These are phyloP conservation scores for Zygnema circumcarinatum DNA, from an alignment of 139 green algal species.

Conservation along the genomic window DNA sequence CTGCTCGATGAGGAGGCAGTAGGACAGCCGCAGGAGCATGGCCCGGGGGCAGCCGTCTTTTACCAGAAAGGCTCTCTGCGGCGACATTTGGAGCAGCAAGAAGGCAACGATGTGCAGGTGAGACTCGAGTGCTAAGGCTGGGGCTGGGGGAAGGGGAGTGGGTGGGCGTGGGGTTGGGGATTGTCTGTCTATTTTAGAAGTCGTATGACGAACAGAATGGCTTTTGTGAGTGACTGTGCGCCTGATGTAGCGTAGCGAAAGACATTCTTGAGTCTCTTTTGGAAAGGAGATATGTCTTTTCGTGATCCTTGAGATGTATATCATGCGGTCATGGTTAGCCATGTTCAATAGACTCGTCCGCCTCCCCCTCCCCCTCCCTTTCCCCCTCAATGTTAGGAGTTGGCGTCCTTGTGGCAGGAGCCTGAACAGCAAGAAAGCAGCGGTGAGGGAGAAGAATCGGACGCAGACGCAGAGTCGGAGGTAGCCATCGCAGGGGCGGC, in stretches of 20 bases:
- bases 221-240: too few species aligned
- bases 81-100: conserved; percentile 19
- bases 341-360: not conserved
- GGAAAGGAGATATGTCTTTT: too few species aligned
- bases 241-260: too few species aligned
- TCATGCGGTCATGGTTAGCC: too few species aligned
- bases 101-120: not conserved
- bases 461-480: conserved; percentile 1
- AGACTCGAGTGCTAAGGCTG: too few species aligned
- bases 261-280: too few species aligned
- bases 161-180: too few species aligned
- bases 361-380: not conserved
- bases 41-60: conserved; percentile 2
- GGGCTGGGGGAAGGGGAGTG: too few species aligned
- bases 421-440: not conserved
- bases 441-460: not conserved
- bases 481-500: not conserved
- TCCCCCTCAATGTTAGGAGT: not conserved
- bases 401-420: not conserved
- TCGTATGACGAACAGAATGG: too few species aligned
- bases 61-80: not conserved
- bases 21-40: conserved; percentile 3
- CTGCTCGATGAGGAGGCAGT: conserved; percentile 36
- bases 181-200: too few species aligned
- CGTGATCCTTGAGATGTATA: too few species aligned